A percentile compares a stretch with the other conserved stretches of the same genome.
Conservation (phyloP, 2,329 filamentous ascomycete species). For the Karstenula rhodostoma region DNA sequence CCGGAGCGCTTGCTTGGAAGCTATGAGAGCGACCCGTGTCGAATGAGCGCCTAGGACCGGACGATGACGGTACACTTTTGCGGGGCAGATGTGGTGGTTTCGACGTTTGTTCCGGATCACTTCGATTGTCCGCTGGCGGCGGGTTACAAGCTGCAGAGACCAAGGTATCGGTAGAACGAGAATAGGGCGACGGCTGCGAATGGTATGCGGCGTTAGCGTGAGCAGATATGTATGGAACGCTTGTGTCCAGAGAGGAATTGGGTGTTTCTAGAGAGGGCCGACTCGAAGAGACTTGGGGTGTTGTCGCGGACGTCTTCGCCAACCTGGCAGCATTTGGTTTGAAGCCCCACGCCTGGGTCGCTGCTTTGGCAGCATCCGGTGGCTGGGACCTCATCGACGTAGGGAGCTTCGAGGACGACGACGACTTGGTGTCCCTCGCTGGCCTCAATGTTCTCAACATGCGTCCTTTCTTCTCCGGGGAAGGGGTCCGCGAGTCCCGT, state of each 20-base stretch:
- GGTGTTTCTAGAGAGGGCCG: conserved; percentile 42
- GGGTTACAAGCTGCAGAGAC: conserved; percentile 25
- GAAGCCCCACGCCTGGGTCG: conserved; percentile 67
- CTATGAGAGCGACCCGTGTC: conserved; percentile 17
- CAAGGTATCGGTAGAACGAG: conserved; percentile 31
- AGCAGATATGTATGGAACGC: conserved; percentile 19
- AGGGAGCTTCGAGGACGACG: conserved; percentile 55
- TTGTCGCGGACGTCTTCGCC: conserved; percentile 14
- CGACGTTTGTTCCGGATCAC: conserved; percentile 21
- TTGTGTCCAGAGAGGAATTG: conserved; percentile 17
- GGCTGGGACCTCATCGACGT: conserved; percentile 55
- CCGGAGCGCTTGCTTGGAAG: conserved; percentile 20
- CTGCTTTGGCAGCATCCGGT: conserved; percentile 68
- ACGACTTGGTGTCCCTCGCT: conserved; percentile 54
- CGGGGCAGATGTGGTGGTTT: conserved; percentile 21
- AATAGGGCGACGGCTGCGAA: conserved; percentile 33
- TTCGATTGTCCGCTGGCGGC: conserved; percentile 23
- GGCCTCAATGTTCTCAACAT: conserved; percentile 65
- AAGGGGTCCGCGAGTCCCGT: conserved; percentile 64
- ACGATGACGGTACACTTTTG: conserved; percentile 25
- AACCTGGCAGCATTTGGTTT: conserved; percentile 33
- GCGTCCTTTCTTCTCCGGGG: conserved; percentile 67
- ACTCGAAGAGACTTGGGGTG: conserved; percentile 28
- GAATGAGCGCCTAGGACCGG: conserved; percentile 14
- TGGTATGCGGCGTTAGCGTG: conserved; percentile 19